phyloP scores from a whole-genome alignment of 176 grass and related monocot genomes.

The Raddia distichophylla region DNA sequence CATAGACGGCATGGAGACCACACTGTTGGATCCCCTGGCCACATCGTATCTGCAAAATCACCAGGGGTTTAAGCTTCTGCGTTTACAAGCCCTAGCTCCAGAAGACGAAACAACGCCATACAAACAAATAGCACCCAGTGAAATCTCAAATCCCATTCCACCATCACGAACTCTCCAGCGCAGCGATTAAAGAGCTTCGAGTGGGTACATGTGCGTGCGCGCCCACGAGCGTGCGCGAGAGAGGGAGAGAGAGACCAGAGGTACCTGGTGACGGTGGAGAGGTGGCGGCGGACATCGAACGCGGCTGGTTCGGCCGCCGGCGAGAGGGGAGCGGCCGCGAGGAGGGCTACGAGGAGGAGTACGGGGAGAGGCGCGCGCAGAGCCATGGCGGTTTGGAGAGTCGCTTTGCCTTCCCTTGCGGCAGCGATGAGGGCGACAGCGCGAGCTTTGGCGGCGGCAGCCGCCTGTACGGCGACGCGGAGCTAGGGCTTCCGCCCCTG shows the following conservation, averaged over 20 bases:
- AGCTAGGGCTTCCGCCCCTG: no score
- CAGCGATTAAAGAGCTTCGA: not conserved
- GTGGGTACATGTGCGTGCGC: not conserved
- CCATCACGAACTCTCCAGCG: not conserved
- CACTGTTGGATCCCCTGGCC: slow-evolving; percentile 42
- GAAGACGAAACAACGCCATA: not conserved
- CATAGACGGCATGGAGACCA: slow-evolving; percentile 35
- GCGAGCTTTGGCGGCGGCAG: not conserved
- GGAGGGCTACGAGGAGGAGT: slow-evolving; percentile 41
- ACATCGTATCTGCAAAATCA: slow-evolving; percentile 69
- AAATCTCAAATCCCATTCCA: not conserved
- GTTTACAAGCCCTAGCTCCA: not conserved
- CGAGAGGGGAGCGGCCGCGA: slow-evolving; percentile 33
- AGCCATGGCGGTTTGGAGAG: slow-evolving; percentile 56
- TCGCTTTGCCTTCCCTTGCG: not conserved
- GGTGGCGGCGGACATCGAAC: slow-evolving; percentile 88
- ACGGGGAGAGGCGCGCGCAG: slow-evolving; percentile 21
- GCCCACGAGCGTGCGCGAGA: no score
- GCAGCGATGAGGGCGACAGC: no score
- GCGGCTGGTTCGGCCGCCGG: slow-evolving; percentile 21
- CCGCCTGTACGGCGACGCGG: no score
- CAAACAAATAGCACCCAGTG: not conserved
- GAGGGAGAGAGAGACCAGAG: not conserved
- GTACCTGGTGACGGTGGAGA: slow-evolving; percentile 94
- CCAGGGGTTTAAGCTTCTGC: not conserved